Conservation (phyloP, 1,284 basidiomycete genomes). For the Cerioporus squamosus region DNA sequence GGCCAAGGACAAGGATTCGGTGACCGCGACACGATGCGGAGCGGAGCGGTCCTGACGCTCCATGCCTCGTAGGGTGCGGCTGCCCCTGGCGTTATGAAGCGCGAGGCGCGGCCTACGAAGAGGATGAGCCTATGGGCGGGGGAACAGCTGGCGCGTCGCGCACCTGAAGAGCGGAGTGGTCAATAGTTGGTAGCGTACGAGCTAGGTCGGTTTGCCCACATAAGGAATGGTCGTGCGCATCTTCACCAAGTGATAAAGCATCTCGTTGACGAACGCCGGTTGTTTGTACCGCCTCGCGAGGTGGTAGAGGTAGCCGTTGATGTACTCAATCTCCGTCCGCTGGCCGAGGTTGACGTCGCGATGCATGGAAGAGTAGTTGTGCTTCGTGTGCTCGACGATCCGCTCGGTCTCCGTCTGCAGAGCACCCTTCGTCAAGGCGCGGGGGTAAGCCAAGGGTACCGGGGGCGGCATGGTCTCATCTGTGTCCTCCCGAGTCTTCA, state of each 20-base stretch:
- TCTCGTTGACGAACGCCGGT: conserved; percentile 56
- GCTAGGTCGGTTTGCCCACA: conserved; percentile 2
- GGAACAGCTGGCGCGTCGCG: background rate
- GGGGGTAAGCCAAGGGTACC: conserved; percentile 37
- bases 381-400: conserved; percentile 58
- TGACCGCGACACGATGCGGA: no score
- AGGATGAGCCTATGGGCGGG: background rate
- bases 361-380: conserved; percentile 83
- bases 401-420: conserved; percentile 58
- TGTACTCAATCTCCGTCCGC: conserved; percentile 78
- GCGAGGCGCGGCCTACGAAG: background rate
- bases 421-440: conserved; percentile 43
- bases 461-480: conserved; percentile 4
- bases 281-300: conserved; percentile 69
- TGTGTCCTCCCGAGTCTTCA: background rate
- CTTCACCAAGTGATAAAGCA: conserved; percentile 66
- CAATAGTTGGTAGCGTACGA: background rate
- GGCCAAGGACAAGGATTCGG: no score
- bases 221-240: conserved; percentile 43
- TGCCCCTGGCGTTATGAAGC: background rate
- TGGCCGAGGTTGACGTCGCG: conserved; percentile 64
- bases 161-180: background rate
- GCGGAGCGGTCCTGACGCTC: no score
- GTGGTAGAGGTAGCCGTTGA: conserved; percentile 85
- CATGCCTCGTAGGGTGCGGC: no score